Conservation (phyloP, 441 rosid species). For the Populus hybrid region DNA sequence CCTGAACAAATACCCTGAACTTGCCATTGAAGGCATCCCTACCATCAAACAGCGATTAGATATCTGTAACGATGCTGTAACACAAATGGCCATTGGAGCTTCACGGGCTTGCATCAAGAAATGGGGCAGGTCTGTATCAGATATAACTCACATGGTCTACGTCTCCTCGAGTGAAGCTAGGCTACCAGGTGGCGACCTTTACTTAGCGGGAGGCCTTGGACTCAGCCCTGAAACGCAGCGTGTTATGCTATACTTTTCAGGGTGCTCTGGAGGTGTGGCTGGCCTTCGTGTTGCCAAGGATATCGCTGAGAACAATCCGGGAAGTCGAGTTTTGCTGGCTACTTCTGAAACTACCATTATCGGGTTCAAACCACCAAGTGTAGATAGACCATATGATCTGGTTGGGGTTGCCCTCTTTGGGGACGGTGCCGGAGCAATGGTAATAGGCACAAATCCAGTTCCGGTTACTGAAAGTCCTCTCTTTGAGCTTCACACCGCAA, state of each 20-base stretch:
- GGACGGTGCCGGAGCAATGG: conserved; percentile 93
- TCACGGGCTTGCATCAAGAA: conserved; percentile 70
- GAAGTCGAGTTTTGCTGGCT: conserved; percentile 80
- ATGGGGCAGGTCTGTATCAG: conserved; percentile 77
- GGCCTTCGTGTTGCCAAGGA: conserved; percentile 95
- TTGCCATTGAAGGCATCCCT: conserved; percentile 73
- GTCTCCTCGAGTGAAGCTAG: conserved; percentile 90
- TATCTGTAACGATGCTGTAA: conserved; percentile 79
- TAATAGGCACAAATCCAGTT: conserved; percentile 71
- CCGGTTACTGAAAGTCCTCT: conserved; percentile 57
- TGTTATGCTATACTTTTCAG: conserved; percentile 77
- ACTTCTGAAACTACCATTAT: conserved; percentile 93
- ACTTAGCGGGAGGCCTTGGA: conserved; percentile 78
- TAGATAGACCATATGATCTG: conserved; percentile 78
- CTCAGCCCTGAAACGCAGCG: conserved; percentile 76
- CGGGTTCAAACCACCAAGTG: conserved; percentile 91
- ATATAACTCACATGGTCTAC: conserved; percentile 51
- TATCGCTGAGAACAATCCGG: conserved; percentile 91
- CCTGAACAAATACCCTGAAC: conserved; percentile 78
- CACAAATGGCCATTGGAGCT: conserved; percentile 88
- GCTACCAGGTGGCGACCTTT: conserved; percentile 88
- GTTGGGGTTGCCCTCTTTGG: conserved; percentile 96
- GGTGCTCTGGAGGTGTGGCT: conserved; percentile 95
- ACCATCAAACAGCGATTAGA: conserved; percentile 74
- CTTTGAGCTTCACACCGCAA: conserved; percentile 84